phyloP scores from a whole-genome alignment of 768 basidiomycete genomes.

The Pisolithus sp. region DNA sequence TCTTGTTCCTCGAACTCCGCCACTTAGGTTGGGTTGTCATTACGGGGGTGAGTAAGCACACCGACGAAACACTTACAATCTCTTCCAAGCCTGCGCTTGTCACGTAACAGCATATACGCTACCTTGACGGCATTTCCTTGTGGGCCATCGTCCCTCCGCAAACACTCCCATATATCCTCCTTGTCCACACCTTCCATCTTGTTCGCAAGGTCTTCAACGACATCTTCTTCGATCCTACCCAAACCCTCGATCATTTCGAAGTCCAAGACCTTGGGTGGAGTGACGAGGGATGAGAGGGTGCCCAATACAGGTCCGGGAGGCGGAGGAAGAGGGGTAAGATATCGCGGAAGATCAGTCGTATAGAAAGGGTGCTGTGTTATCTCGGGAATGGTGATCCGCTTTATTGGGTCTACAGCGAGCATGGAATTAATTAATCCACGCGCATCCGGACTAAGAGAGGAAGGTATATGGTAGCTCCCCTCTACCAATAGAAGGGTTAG shows the following conservation, averaged over 20 bases:
- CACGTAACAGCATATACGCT: conserved; percentile 88
- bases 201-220: conserved; percentile 73
- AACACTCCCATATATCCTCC: conserved; percentile 83
- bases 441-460: conserved; percentile 74
- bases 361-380: conserved; percentile 92
- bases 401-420: conserved; percentile 92
- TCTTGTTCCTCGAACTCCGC: conserved; percentile 81
- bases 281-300: conserved; percentile 64
- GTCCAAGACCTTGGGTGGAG: conserved; percentile 59
- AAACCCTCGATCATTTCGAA: conserved; percentile 88
- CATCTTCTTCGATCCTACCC: conserved; percentile 86
- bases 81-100: conserved; percentile 77
- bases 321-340: conserved; percentile 79
- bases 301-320: conserved; percentile 72
- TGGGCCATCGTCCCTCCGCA: conserved; percentile 76
- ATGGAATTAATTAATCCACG: conserved; percentile 76
- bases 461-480: conserved; percentile 81
- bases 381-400: conserved; percentile 88
- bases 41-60: not conserved
- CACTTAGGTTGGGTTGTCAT: conserved; percentile 37
- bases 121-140: conserved; percentile 94
- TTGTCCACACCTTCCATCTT: conserved; percentile 70
- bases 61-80: conserved; percentile 57
- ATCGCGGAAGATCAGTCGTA: conserved; percentile 75
- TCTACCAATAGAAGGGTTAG: conserved; percentile 37